Percentiles rank a stretch among this genome's conserved stretches.
Conservation (phyloP, 768 basidiomycete species). For the Suillus brevipes region DNA sequence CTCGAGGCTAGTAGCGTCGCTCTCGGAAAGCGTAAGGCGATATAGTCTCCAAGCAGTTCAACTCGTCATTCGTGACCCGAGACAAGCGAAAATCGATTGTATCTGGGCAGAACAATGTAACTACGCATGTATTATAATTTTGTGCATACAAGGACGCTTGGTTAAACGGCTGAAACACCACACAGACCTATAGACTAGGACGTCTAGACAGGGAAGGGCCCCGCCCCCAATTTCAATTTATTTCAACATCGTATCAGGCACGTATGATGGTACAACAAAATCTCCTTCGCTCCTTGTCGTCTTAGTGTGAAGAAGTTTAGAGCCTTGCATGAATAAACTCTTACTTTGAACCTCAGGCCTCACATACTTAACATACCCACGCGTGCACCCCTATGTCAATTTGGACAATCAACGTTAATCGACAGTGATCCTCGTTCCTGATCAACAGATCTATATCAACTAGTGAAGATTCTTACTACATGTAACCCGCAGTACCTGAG, state of each 20-base stretch:
- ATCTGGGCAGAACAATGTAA: not conserved
- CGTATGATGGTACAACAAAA: not conserved
- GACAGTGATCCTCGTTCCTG: not conserved
- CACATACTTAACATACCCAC: not conserved
- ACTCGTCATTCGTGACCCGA: not conserved
- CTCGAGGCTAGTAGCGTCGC: slow-evolving; percentile 29
- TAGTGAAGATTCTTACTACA: not conserved
- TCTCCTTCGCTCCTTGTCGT: not conserved
- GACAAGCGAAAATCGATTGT: not conserved
- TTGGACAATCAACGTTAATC: not conserved
- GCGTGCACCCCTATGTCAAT: not conserved
- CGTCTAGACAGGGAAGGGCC: not conserved
- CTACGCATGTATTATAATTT: not conserved
- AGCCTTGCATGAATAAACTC: not conserved
- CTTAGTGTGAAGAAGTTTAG: not conserved
- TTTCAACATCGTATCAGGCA: not conserved
- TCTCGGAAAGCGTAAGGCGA: slow-evolving; percentile 3
- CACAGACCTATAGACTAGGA: not conserved
- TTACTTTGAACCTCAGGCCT: not conserved
- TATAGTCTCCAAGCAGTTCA: not conserved
- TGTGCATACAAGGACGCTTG: not conserved
- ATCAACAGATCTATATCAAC: not conserved
- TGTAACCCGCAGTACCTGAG: not conserved
- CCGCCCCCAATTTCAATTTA: not conserved
- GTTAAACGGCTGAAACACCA: not conserved